Conservation (phyloP, 169 alveolate genomes). For the Cryptosporidium meleagridis region DNA sequence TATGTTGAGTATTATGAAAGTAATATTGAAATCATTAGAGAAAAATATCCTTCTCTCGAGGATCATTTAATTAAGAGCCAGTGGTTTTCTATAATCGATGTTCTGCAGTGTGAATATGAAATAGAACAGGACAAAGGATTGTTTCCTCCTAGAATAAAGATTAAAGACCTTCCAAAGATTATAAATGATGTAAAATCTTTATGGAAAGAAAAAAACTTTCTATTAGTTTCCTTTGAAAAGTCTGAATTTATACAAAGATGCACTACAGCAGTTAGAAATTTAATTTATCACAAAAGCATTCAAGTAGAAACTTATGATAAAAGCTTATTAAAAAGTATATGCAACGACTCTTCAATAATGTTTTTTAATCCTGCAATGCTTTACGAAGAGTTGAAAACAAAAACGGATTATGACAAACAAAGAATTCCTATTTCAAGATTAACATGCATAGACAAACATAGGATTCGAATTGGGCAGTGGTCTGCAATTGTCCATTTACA, state of each 20-base stretch:
- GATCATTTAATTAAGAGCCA: slow-evolving; percentile 56
- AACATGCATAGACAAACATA: slow-evolving; percentile 45
- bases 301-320: slow-evolving; percentile 42
- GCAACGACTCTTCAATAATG: slow-evolving; percentile 40
- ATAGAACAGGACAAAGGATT: neutral
- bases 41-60: slow-evolving; percentile 42
- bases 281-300: slow-evolving; percentile 24
- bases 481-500: slow-evolving; percentile 68
- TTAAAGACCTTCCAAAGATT: slow-evolving; percentile 22
- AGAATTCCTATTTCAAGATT: slow-evolving; percentile 55
- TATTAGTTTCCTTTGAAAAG: neutral
- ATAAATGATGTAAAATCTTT: slow-evolving; percentile 16
- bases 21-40: slow-evolving; percentile 6
- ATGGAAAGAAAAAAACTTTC: slow-evolving; percentile 50
- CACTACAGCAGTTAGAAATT: slow-evolving; percentile 15
- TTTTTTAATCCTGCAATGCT: slow-evolving; percentile 70
- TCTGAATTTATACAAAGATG: slow-evolving; percentile 51
- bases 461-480: slow-evolving; percentile 72
- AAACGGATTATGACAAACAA: slow-evolving; percentile 31
- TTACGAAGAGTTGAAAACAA: slow-evolving; percentile 37
- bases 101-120: slow-evolving; percentile 44
- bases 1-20: slow-evolving; percentile 50
- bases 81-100: slow-evolving; percentile 56
- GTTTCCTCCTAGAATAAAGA: slow-evolving; percentile 46
- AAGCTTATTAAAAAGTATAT: slow-evolving; percentile 34